These are phyloP conservation scores for Dactylellina parvicollis DNA, from an alignment of 2,329 filamentous ascomycete species.

Conservation along the genomic window DNA sequence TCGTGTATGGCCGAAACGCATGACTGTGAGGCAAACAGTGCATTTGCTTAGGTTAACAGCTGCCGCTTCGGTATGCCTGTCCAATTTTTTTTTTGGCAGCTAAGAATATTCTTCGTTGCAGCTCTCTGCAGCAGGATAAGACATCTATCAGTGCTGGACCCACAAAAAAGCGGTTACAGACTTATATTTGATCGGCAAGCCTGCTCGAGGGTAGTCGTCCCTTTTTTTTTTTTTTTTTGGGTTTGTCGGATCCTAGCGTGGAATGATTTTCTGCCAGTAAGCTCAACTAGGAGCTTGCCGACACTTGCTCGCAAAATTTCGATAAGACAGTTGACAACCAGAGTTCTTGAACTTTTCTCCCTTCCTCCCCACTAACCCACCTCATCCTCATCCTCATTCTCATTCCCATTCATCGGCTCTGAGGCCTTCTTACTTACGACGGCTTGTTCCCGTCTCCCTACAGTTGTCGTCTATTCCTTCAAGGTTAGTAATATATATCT, in stretches of 20 bases:
- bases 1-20: too few species aligned
- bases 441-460: background rate
- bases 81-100: background rate
- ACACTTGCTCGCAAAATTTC: background rate
- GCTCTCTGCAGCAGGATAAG: background rate
- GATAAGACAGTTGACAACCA: background rate
- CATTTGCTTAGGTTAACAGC: background rate
- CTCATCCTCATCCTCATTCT: background rate
- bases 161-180: background rate
- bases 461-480: background rate
- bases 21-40: background rate
- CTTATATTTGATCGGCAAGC: background rate
- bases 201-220: background rate
- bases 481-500: background rate
- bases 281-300: background rate
- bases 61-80: background rate
- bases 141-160: background rate
- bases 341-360: background rate
- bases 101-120: background rate
- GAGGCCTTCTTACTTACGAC: background rate
- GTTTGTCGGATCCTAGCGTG: background rate
- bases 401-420: background rate
- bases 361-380: background rate
- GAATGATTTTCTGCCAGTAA: background rate
- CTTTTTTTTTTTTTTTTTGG: background rate